Base-by-base conservation (phyloP, 257 asterid species). In the Apocynum venetum region DNA sequence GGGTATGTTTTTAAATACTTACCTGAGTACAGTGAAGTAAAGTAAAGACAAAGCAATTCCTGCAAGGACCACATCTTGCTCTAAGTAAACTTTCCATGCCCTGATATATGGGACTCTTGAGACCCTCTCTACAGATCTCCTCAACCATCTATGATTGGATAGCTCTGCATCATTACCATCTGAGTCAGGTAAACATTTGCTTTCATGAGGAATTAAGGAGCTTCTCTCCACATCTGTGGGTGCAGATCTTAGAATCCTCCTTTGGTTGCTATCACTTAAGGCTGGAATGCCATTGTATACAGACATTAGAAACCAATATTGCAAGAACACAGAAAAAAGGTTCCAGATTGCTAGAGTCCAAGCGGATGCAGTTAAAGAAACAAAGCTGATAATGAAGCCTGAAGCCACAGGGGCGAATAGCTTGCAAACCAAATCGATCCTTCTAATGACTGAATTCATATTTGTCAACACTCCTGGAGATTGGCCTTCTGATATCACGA, bases 1-100 rank as follows among this genome's bases (percentile, higher is more conserved):
- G 31, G 31, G 31, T 25, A n/a, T 8, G 44, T 10, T 31, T 2
- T 9, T 0, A 44, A 15, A 3, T 41, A 12, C 53, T 31, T 64
- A 95, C 99, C 97, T 90, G 61, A 95, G 98, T 40, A 95, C 96
- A 0, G 92, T 91, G 35, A 90, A 95, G 64, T 80, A 95, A 59
- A 95, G 88, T 75, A 93, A 83, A 4, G 97, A 86, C 65, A 95
- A 98, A 68, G 98, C 89, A 44, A 95, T 61, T 77, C 99, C 99
- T 0, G 98, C 94, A 65, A 95, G 93, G 71, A 85, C 81, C 19
- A 90, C 89, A 41, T 91, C 97, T 83, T 93, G 96, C 78, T 85
- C 69, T 46, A 90, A 38, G 83, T 95, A 95, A 79, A 88, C 82
- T 86, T 78, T 86, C 99, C 99, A 95, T 6, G 98, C 93, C 63